Evolutionary conservation across 306 rosid species (phyloP), one percentile per base, ranked within the genome.

Genomic region (Trifolium dubium): DNA sequence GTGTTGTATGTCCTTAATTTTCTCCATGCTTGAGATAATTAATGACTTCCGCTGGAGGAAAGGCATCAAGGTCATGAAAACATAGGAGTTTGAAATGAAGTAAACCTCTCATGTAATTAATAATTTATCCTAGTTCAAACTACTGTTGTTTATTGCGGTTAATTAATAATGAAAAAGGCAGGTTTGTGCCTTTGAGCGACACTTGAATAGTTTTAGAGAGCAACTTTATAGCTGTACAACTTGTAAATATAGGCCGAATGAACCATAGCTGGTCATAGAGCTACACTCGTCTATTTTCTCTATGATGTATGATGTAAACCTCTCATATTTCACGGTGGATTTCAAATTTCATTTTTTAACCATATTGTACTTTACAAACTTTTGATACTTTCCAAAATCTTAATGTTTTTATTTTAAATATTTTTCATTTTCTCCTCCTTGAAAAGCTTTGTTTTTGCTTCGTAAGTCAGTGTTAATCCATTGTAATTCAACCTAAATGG

Each of bases 401-500:
- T 19, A 14, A 39, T n/a, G 17, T 72, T 58, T 23, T 68, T 55
- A 6, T 64, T 58, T 67, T 40, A 51, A 3, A 11, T 6, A 12
- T 44, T 62, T 75, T 75, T 69, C 56, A 47, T 64, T 80, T 32
- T 69, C 15, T 70, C 11, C 15, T 73, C 62, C 28, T 79, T 28
- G 43, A 67, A 60, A 35, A 74, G 65, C 37, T 46, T 74, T 17
- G 19, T 50, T 53, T 32, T 53, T 64, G 68, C 46, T 58, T 64
- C 50, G n/a, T 62, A 60, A 31, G 23, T 41, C 54, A 14, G 34
- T 67, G 61, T 55, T 51, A 51, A 30, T 72, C 51, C 46, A 67
- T 56, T 50, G 54, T 50, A 79, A 63, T 77, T 53, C 61, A 60
- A 54, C 43, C 65, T 82, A 66, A 71, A 55, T 75, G 54, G 77